Evolutionary conservation across 2,329 filamentous ascomycete species (phyloP), one percentile per base, ranked within the genome.

Genomic region (Colletotrichum brevisporum): DNA sequence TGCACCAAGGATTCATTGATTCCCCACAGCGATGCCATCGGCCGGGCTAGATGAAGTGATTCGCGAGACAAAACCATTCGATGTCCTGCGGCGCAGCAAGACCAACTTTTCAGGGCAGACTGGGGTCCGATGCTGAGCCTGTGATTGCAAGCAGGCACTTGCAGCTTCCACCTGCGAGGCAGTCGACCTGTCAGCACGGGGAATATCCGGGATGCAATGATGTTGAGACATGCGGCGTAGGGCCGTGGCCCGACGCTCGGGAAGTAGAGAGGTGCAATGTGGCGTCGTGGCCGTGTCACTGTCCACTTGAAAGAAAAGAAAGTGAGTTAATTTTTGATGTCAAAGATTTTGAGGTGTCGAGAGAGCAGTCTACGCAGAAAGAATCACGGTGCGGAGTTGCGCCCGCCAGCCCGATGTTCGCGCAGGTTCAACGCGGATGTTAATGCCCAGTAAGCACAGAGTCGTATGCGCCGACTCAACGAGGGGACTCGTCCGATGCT

Each of bases 11-110:
- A 55, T 51, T 61, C 48, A 60, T 66, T n/a, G 18, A 12, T 4
- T 13, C 47, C 41, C 64, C 52, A 36, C 21, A 31, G 16, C 27
- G 27, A 48, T 24, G 55, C 36, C 54, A 65, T 43, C 55, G 66
- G 39, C 61, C 50, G 31, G 61, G 16, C 66, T 16, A 59, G 66
- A 56, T 56, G 66, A 66, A 60, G 55, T 58, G 60, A 51, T 52
- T 18, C 15, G 39, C 45, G 48, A 13, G 54, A 53, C 13, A 24
- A 53, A 60, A 55, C 36, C 50, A 51, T 56, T 9, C 50, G 54
- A 60, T 56, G 36, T 55, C 8, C 55, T 51, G 55, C 26, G 55
- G 55, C 55, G 18, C 50, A 41, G 50, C 43, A 56, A 15, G 16
- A 10, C 18, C 15, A 57, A 41, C 6, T 39, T 55, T 27, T 52